Evolutionary conservation across 139 green algal genomes (phyloP), one percentile per base, ranked within the genome.

Genomic region (Pseudopediastrum boryanum): DNA sequence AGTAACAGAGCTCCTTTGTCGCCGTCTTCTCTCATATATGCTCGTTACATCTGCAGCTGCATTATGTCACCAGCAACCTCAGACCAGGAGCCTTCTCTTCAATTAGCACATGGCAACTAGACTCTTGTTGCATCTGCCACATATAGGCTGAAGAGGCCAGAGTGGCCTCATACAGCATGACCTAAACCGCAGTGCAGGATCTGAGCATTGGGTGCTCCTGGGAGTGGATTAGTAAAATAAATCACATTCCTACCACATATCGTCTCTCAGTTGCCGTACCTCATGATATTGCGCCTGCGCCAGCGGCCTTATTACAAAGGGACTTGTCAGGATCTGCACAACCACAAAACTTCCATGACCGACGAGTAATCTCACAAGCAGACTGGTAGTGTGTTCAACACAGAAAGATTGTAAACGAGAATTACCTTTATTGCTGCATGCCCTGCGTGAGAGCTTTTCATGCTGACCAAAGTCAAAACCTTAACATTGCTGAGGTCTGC

Each of bases 251-350:
- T 42, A 21, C 63, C 33, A 52, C 21, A 7, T 51, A 0, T n/a
- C 31, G 33, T 16, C 33, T 23, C 16, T 38, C 7, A 39, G 61
- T 19, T 35, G 36, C 8, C 66, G 25, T 42, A 81, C 73, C 74
- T 85, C 79, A 58, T 63, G 85, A 77, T 88, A 88, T 25, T 66
- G 63, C 23, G 82, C 74, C 54, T 84, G 69, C 9, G 13, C 64
- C 23, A 46, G 63, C 39, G 83, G 83, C 2, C 83, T 29, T 25
- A 87, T 58, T 1, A 83, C 13, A 12, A 87, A 54, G 36, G 83
- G 83, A 58, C 46, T 54, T n/a, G 64, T 50, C 25, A 81, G 33
- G 29, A 75, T 51, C 83, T 87, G 78, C 29, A 50, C 19, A 3
- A 21, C 25, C 2, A 16, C 16, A 23, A 50, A 1, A 33, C 2